Base-by-base conservation (phyloP, 2,329 filamentous ascomycete genomes). In the Stachybotrys echinatus region DNA sequence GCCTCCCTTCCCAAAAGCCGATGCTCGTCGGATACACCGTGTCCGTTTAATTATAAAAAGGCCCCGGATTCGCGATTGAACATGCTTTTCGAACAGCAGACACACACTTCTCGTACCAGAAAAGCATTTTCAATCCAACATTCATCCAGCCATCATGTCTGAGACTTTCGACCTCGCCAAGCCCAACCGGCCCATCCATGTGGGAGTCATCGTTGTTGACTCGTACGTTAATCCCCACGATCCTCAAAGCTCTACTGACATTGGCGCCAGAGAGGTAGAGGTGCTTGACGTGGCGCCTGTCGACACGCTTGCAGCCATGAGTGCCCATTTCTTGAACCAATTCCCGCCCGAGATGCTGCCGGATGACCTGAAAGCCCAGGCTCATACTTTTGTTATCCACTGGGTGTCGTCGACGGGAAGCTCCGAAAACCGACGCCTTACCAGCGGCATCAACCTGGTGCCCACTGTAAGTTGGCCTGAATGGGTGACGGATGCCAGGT, bases 261-360 rank as follows among this genome's bases (percentile, higher is more conserved):
- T 22, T 4, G 12, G 17, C 27, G 3, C 5, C 50, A 70, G 63
- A 27, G 40, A 55, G 6, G 68, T 61, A 1, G 67, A 70, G 38
- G 51, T 65, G 6, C 58, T 69, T 2, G 66, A 70, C n/a, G 58
- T 69, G 3, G 66, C 63, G 3, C 65, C 64, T 1, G 53, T 70
- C 14, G 66, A 69, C 12, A 48, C 65, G 6, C 44, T 70, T 18
- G 34, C 59, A 20, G 49, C 47, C 1, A 2, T 63, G 3, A 55
- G 50, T 45, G 49, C 56, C 5, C 23, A 47, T 1, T 58, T 60
- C n/a, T 22, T 58, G 17, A 50, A 58, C 10, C 17, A 20, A 1
- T 27, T 61, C 10, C 55, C 64, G 2, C 53, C 54, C 1, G 31
- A 39, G 0, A 3, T 60, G 17, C 1, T 61, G 6, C 46, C 60